Base-by-base conservation (phyloP, 495 filamentous ascomycete species). In the Talaromyces ruber region DNA sequence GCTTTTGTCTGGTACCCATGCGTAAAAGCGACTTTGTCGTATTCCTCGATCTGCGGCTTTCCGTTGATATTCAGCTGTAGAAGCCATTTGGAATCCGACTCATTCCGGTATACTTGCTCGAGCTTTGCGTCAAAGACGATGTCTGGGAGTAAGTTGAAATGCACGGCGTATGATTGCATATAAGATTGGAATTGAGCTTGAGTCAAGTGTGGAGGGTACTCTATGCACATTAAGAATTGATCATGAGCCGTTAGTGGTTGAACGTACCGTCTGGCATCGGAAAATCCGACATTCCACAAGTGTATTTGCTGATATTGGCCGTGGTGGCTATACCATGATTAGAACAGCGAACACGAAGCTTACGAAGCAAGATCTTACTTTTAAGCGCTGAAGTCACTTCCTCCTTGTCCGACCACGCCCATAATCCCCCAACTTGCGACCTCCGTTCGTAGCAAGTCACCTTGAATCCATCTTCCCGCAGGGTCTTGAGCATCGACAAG, bases 191-290 rank as follows among this genome's bases (percentile, higher is more conserved):
- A 55, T 30, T 55, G 52, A 8, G 52, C 52, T 8, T 55, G 52
- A 18, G 52, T 55, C 25, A 55, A 16, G 11, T 55, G 52, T 7
- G 52, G 52, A 55, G 52, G 52, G 52, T 55, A 55, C 16, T 55
- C 52, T 55, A 30, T 3, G 22, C n/a, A 26, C 6, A 0, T 26
- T 55, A 29, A 55, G 9, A 29, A 26, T 16, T 55, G 24, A 55
- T 2, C 24, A 14, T 30, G 29, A 6, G 9, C 4, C 11, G 8
- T 55, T 29, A 16, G 32, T 37, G 14, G 28, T 4, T 6, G 34
- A n/a, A 64, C 70, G 59, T 64, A 73, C 72, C 66, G 54, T 72
- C 71, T 51, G 72, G 72, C 29, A 75, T 71, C 3, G 73, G 73
- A 60, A 64, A 75, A 62, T 74, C 73, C 12, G 52, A 28, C 52